phyloP scores from a whole-genome alignment of 805 yeast species.

The Blastobotrys chiropterorum region DNA sequence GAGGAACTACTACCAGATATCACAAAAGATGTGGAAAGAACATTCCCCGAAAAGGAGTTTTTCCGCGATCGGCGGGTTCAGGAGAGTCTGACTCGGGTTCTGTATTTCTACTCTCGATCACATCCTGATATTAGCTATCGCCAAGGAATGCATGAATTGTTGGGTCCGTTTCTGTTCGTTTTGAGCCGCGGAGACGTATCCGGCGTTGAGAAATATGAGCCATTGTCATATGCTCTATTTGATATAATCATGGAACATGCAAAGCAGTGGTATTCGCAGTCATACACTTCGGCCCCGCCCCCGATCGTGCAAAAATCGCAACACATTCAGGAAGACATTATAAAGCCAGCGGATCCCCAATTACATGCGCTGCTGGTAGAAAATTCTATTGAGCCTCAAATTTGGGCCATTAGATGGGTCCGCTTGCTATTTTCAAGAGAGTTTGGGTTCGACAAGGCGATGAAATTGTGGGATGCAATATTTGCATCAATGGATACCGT shows the following conservation, averaged over 20 bases:
- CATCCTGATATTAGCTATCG: constrained; percentile 44
- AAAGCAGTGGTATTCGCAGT: constrained; percentile 25
- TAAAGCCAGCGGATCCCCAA: constrained; percentile 27
- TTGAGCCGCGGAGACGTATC: constrained; percentile 7
- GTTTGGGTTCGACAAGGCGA: constrained; percentile 25
- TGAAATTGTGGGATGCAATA: constrained; percentile 31
- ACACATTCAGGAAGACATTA: constrained; percentile 27
- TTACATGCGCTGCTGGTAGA: constrained; percentile 21
- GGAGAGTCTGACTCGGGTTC: constrained; percentile 33
- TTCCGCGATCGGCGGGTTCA: constrained; percentile 25
- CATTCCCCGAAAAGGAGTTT: constrained; percentile 30
- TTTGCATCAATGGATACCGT: constrained; percentile 28
- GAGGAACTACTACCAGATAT: constrained; percentile 22
- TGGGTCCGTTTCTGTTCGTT: constrained; percentile 38
- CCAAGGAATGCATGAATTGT: constrained; percentile 51
- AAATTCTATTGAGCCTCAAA: constrained; percentile 31
- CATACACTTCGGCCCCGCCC: constrained; percentile 17
- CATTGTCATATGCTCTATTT: constrained; percentile 29
- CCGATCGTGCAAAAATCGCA: constrained; percentile 28
- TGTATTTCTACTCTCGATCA: constrained; percentile 43
- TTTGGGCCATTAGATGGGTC: constrained; percentile 35
- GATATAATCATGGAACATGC: constrained; percentile 27
- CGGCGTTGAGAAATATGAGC: constrained; percentile 17
- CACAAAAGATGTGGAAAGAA: constrained; percentile 29
- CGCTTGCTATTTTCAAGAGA: constrained; percentile 32